Evolutionary conservation across 768 basidiomycete genomes (phyloP).

Genomic region (Russula foetens): DNA sequence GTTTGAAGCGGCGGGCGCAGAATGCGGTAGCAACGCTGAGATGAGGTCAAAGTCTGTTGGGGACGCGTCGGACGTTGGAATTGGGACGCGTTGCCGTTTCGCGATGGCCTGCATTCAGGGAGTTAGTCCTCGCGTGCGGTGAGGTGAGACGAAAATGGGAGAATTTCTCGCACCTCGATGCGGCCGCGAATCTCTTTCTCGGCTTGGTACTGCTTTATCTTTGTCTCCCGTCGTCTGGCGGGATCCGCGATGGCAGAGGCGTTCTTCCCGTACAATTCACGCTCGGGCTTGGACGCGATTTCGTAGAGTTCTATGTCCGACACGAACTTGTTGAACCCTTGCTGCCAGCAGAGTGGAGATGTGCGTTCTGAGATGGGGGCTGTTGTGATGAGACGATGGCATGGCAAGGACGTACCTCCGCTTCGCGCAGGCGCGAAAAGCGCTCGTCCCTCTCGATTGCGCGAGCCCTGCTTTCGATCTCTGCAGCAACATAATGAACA

Average conservation of each 20-base stretch:
- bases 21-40: conserved; percentile 43
- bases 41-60: conserved; percentile 55
- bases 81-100: conserved; percentile 41
- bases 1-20: conserved; percentile 30
- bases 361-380: not conserved
- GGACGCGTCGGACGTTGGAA: conserved; percentile 26
- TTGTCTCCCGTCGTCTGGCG: conserved; percentile 68
- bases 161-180: conserved; percentile 48
- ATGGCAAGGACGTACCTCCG: conserved; percentile 43
- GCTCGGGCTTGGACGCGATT: conserved; percentile 55
- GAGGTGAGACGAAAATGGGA: no score
- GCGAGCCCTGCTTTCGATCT: conserved; percentile 53
- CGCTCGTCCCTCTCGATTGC: conserved; percentile 52
- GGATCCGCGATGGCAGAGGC: conserved; percentile 50
- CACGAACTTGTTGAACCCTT: conserved; percentile 39
- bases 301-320: conserved; percentile 53
- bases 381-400: not conserved
- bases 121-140: no score
- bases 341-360: conserved; percentile 31
- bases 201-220: conserved; percentile 83
- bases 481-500: conserved; percentile 59
- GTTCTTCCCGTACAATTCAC: conserved; percentile 43
- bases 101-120: conserved; percentile 38
- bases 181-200: conserved; percentile 72
- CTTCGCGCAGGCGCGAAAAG: conserved; percentile 42